These are phyloP conservation scores for Leishmania arabica DNA, from an alignment of 208 protist genomes.

Conservation along the genomic window DNA sequence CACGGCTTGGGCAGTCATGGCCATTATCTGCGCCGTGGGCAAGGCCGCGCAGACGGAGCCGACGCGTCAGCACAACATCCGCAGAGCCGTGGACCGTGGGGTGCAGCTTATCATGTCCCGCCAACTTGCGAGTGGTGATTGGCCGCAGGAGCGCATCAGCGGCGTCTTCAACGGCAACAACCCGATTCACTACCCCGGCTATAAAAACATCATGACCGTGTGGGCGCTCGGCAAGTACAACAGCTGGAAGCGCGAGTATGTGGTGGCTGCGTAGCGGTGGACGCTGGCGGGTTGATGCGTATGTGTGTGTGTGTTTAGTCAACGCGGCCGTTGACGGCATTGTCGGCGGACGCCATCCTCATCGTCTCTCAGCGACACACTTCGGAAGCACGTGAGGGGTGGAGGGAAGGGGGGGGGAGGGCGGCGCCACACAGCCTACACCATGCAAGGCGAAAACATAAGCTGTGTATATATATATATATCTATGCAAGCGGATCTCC, in stretches of 20 bases:
- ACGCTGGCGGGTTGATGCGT: neutral
- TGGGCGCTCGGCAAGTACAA: slow-evolving; percentile 96
- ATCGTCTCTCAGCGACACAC: neutral
- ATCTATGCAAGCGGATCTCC: slow-evolving; percentile 3
- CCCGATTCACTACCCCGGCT: slow-evolving; percentile 97
- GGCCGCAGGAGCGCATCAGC: slow-evolving; percentile 93
- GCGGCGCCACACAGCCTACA: neutral
- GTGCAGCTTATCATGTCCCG: slow-evolving; percentile 84
- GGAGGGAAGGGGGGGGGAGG: neutral
- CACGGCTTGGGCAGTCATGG: slow-evolving; percentile 96
- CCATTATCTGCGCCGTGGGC: slow-evolving; percentile 84
- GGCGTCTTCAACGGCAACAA: slow-evolving; percentile 99
- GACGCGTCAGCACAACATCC: slow-evolving; percentile 29
- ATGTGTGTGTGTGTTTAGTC: neutral
- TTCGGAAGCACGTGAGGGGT: neutral
- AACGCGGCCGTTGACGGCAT: no score
- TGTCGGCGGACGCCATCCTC: neutral
- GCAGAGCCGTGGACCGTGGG: slow-evolving; percentile 79
- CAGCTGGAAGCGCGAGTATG: slow-evolving; percentile 65
- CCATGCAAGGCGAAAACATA: neutral
- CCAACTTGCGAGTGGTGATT: slow-evolving; percentile 89
- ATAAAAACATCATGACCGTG: slow-evolving; percentile 97
- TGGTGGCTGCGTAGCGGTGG: slow-evolving; percentile 5
- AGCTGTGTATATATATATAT: slow-evolving; percentile 15
- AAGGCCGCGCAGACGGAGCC: slow-evolving; percentile 28